Percentiles rank a stretch among this genome's conserved stretches.
Evolutionary conservation across 805 yeast species (phyloP).

Genomic region (Candida boidinii): DNA sequence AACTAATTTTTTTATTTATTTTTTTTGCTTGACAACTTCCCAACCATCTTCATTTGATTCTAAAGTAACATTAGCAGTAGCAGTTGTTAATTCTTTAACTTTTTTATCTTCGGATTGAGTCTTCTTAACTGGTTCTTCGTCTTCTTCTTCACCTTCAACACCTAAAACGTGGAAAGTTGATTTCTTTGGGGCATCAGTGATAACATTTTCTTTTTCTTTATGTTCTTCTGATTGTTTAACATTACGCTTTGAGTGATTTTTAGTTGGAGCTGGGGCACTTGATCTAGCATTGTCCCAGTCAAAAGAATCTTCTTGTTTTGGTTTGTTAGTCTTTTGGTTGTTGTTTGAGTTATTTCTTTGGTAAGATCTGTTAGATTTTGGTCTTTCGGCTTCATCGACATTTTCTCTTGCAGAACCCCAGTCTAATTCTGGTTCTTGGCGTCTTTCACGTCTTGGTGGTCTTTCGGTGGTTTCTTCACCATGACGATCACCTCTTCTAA

Average conservation of each 20-base stretch:
- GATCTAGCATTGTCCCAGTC: constrained; percentile 37
- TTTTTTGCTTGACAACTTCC: constrained; percentile 37
- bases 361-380: constrained; percentile 14
- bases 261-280: constrained; percentile 8
- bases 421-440: constrained; percentile 51
- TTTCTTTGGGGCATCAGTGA: constrained; percentile 28
- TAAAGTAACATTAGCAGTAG: constrained; percentile 31
- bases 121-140: constrained; percentile 28
- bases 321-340: constrained; percentile 12
- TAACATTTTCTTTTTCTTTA: constrained; percentile 4
- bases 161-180: constrained; percentile 44
- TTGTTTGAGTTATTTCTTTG: constrained; percentile 6
- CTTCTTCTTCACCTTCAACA: constrained; percentile 41
- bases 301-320: constrained; percentile 30
- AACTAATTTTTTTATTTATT: constrained; percentile 4
- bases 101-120: constrained; percentile 19
- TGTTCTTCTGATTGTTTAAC: neutral
- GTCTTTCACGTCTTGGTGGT: constrained; percentile 26
- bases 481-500: constrained; percentile 19
- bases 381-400: constrained; percentile 10
- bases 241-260: no score
- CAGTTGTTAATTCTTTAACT: constrained; percentile 14
- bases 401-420: constrained; percentile 40
- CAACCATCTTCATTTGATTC: constrained; percentile 31
- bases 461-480: constrained; percentile 22